Percentiles rank a stretch among this genome's conserved stretches.
Conservation (phyloP, 108 stramenopile genomes). For the Cyclotella sp. region DNA sequence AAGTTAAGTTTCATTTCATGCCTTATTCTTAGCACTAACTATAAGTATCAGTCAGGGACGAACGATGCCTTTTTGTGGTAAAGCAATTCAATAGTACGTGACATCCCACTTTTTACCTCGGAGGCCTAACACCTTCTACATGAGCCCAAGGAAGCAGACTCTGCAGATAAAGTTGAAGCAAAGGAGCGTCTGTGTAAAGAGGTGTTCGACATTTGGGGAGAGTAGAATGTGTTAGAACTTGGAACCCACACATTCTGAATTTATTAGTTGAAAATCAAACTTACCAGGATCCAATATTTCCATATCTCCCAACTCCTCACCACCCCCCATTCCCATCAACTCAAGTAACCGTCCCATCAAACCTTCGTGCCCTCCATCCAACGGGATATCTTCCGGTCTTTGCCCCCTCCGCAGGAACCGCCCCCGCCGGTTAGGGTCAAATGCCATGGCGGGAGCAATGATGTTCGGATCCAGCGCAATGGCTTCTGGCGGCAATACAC, state of each 20-base stretch:
- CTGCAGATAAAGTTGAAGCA: constrained; percentile 79
- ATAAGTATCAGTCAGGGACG: too few relatives aligned
- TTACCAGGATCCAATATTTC: constrained; percentile 66
- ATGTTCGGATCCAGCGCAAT: constrained; percentile 76
- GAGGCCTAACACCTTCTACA: constrained; percentile 80
- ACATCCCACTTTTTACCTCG: constrained; percentile 21
- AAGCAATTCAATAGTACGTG: neutral
- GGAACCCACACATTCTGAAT: neutral
- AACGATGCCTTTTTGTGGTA: neutral
- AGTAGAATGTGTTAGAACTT: too few relatives aligned
- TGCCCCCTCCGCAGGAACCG: constrained; percentile 61
- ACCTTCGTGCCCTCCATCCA: constrained; percentile 8
- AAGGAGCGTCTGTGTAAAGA: constrained; percentile 55
- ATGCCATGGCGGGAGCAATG: constrained; percentile 71
- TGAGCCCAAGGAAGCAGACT: constrained; percentile 81
- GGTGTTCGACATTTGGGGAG: too few relatives aligned
- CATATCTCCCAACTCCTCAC: constrained; percentile 11
- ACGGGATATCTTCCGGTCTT: constrained; percentile 14
- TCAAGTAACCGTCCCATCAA: constrained; percentile 15
- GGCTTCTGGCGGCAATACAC: constrained; percentile 77
- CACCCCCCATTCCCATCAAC: constrained; percentile 39
- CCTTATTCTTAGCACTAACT: too few relatives aligned
- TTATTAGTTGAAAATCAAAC: neutral
- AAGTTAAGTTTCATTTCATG: too few relatives aligned
- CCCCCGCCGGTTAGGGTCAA: constrained; percentile 69